Base-by-base conservation (phyloP, 805 yeast species). In the Blastobotrys robertii region DNA sequence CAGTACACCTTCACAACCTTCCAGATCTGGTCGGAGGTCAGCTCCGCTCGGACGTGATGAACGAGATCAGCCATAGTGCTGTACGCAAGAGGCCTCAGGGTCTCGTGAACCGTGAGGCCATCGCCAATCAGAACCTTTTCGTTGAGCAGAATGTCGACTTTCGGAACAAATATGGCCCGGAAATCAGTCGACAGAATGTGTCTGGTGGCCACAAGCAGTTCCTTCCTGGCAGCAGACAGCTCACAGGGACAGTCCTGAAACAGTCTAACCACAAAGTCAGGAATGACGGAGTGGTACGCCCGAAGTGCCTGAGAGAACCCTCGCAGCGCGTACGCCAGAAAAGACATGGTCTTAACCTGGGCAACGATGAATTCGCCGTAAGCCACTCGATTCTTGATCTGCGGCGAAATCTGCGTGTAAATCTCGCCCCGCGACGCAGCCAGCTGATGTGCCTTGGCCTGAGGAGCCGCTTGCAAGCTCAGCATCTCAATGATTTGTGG, bases 191-290 rank as follows among this genome's bases (percentile, higher is more conserved):
- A 83, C 39, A 92, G 65, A n/a, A 92, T 86, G 56, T 92, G 98
- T 55, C 97, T 73, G 3, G 95, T 84, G 0, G 97, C 96, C 50
- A 92, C 97, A 29, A 92, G 66, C 35, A 92, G 65, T 62, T 92
- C 99, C 59, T 88, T 87, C 56, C 97, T 72, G 0, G 96, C 95
- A 3, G 87, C 79, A 3, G 94, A 83, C 39, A 86, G 68, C 57
- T 90, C 97, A 12, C 92, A 79, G 2, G 98, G 98, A 60, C 97
- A 92, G 60, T 94, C 97, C 62, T 88, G 95, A 33, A 92, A 65
- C 33, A 92, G 65, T 50, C 97, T 69, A 43, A 88, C 74, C 33
- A 92, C 84, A 43, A 88, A 74, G 47, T 84, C 94, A 0, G 99
- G 98, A 7, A 92, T 85, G 33, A 75, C 71, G 4, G 66, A 67